Evolutionary conservation across 495 filamentous ascomycete species (phyloP), one percentile per base, ranked within the genome.

Genomic region (Xylaria scruposa): DNA sequence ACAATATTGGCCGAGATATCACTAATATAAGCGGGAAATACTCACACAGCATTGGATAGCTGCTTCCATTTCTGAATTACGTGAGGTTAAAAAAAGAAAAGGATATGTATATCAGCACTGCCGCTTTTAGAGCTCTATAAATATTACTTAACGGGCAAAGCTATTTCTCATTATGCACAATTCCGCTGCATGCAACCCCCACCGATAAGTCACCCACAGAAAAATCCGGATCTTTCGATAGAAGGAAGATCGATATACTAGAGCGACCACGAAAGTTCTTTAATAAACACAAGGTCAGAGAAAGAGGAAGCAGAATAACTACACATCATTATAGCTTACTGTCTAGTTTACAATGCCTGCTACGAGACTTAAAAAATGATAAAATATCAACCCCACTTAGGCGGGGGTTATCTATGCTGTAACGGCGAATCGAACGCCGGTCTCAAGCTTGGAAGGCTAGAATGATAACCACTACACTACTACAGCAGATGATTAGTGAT

Each of bases 391-490:
- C n/a, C n/a, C n/a, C n/a, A n/a, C n/a, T n/a, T n/a, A n/a, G n/a
- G n/a, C n/a, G n/a, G n/a, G n/a, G n/a, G n/a, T n/a, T 17, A 10
- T 9, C 26, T 29, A 1, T 71, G 69, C 69, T 71, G 69, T 71
- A 58, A 58, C 69, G 69, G 69, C 69, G 60, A 71, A 65, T 71
- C 69, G 69, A 71, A 71, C 60, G 69, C 69, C 69, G 60, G 47
- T 58, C 59, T 71, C 60, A 71, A 63, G 49, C 60, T 58, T 63
- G 49, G 49, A 71, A 66, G 59, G 56, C 46, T 63, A 62, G 59
- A 64, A 70, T 63, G 46, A 70, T 70, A 70, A 70, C 67, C 67
- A 62, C 68, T 70, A 70, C 68, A 70, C 68, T 70, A 70, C 44
- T 65, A 70, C 68, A 70, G 68, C 68, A 42, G 38, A 5, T 8